A percentile compares a stretch with the other conserved stretches of the same genome.
phyloP scores from a whole-genome alignment of 148 eudicot species.

The Rhododendron simsii region DNA sequence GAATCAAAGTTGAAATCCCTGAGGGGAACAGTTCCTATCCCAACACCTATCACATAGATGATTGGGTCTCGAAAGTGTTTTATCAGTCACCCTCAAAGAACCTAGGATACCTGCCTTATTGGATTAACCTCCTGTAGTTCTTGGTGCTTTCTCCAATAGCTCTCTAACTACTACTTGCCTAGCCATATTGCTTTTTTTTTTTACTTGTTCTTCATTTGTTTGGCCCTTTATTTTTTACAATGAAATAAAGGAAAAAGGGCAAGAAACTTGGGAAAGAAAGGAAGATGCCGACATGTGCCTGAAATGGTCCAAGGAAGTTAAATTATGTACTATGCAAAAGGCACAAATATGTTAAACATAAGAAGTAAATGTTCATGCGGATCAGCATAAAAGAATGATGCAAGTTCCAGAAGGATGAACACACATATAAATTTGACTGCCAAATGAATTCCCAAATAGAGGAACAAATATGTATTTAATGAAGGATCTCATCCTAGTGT shows the following conservation, averaged over 20 bases:
- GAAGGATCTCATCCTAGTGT: background rate
- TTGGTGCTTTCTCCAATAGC: background rate
- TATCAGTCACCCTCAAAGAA: background rate
- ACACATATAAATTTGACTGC: background rate
- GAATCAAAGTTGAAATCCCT: background rate
- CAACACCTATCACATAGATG: background rate
- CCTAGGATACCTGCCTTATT: background rate
- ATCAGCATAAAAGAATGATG: background rate
- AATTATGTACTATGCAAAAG: background rate
- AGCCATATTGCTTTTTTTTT: background rate
- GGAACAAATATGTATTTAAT: background rate
- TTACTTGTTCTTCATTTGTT: background rate
- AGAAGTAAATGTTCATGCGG: background rate
- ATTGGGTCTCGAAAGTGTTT: background rate
- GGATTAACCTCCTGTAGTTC: background rate
- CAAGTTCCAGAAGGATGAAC: background rate
- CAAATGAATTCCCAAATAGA: background rate
- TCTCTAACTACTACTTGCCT: background rate
- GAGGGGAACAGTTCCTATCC: background rate
- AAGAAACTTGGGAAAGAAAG: background rate
- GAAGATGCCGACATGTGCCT: background rate
- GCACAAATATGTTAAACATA: background rate
- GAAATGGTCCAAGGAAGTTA: background rate
- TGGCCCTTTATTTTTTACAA: background rate
- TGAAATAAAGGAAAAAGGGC: background rate